Percentiles rank a stretch among this genome's conserved stretches.
Evolutionary conservation across 352 stramenopile genomes (phyloP).

Genomic region (Phytophthora pisi): DNA sequence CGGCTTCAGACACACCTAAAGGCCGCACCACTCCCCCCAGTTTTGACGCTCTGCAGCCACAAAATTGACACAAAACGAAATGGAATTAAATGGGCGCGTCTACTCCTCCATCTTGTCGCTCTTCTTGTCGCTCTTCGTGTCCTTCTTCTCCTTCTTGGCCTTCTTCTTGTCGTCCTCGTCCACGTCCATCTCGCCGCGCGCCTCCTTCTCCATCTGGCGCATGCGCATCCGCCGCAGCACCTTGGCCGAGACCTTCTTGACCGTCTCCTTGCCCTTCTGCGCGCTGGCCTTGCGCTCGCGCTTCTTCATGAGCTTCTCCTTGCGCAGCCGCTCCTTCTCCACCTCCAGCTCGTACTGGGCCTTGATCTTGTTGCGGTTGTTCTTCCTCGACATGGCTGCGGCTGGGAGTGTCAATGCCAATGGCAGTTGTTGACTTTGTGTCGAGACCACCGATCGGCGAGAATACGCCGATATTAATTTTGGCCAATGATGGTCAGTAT

Average conservation of each 20-base stretch:
- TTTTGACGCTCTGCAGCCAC: constrained; percentile 22
- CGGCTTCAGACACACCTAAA: not conserved
- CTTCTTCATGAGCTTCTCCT: constrained; percentile 78
- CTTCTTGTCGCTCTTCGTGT: constrained; percentile 26
- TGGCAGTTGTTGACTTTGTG: not conserved
- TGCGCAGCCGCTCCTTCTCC: constrained; percentile 70
- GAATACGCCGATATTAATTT: constrained; percentile 14
- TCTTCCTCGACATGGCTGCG: constrained; percentile 76
- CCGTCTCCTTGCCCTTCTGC: constrained; percentile 55
- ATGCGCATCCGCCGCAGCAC: constrained; percentile 69
- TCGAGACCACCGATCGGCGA: constrained; percentile 20
- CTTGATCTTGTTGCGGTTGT: constrained; percentile 82
- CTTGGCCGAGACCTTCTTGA: constrained; percentile 82
- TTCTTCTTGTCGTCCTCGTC: constrained; percentile 36
- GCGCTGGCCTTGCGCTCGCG: constrained; percentile 67
- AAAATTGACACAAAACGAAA: constrained; percentile 1
- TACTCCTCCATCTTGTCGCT: constrained; percentile 64
- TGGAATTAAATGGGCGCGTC: not conserved
- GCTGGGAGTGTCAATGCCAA: too few relatives aligned
- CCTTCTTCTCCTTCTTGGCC: constrained; percentile 34
- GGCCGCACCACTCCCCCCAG: not conserved
- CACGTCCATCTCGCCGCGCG: constrained; percentile 46
- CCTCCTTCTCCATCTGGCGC: constrained; percentile 64
- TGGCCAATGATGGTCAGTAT: not conserved
- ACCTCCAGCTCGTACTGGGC: constrained; percentile 83